Base-by-base conservation (phyloP, 2,329 filamentous ascomycete genomes). In the Paraconiothyrium sp. region DNA sequence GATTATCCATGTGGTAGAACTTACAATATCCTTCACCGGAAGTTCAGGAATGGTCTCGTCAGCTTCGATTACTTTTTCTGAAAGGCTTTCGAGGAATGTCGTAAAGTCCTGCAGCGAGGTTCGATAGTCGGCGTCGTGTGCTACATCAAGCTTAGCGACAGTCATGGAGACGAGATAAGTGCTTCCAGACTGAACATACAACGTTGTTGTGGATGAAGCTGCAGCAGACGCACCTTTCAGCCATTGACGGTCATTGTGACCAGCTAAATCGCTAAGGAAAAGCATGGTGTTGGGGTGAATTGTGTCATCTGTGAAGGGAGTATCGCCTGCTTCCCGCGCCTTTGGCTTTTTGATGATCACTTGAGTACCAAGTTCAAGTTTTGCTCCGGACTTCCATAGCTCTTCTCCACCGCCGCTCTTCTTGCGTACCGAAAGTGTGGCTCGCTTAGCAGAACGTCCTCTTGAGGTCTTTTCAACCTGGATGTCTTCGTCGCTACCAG, bases 41-140 rank as follows among this genome's bases (percentile, higher is more conserved):
- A 97, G 82, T 70, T 97, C 93, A 0, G 94, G 94, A 46, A 97
- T 88, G 0, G 93, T 96, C 58, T 90, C 88, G 75, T 97, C 94
- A 43, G 85, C 84, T 61, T 90, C 88, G 22, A 86, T 86, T 57
- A 97, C 84, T 63, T 88, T 90, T 62, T 90, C 84, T 0, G 90
- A 92, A 43, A 95, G 82, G 10, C 83, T 83, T 67, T 92, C 90
- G 39, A 95, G 87, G 72, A 94, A 97, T 1, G 88, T 86, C 51
- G 92, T 88, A 85, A 92, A 97, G 76, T 97, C 93, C 61, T 90
- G 90, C 60, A 93, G 86, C 0, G 93, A 88, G 58, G 89, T 85
- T 61, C 93, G 87, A 76, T 92, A 97, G 70, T 96, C 91, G 48
- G 85, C 84, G 76, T 97, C 92, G 76, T 95, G 88, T 71, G 88